These are phyloP conservation scores for Asterochloris erici DNA, from an alignment of 139 green algal genomes.

Conservation along the genomic window DNA sequence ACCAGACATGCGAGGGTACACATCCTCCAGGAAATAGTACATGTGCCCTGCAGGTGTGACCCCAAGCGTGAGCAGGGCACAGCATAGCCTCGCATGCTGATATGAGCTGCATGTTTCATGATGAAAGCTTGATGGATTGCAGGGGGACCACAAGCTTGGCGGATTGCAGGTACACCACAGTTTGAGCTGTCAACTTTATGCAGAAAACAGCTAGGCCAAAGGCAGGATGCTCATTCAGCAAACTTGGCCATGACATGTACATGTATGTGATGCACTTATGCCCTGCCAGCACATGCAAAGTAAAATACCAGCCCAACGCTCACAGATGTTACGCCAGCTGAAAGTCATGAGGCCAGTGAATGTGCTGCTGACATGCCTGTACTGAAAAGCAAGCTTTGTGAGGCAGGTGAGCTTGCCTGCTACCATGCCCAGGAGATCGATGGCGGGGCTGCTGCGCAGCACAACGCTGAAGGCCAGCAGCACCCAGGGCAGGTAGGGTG, in stretches of 20 bases:
- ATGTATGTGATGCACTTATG: no score
- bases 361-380: neutral
- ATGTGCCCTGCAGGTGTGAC: conserved; percentile 63
- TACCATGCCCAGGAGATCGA: conserved; percentile 94
- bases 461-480: conserved; percentile 92
- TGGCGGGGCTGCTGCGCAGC: conserved; percentile 78
- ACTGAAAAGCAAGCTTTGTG: neutral
- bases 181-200: no score
- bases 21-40: conserved; percentile 98
- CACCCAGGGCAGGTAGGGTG: conserved; percentile 98
- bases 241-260: no score
- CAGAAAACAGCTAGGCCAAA: neutral
- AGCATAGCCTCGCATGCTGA: no score
- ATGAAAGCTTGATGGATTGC: no score
- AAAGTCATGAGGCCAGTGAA: neutral
- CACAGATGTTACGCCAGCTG: neutral
- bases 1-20: conserved; percentile 90
- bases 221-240: neutral
- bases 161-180: neutral
- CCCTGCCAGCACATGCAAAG: no score
- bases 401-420: conserved; percentile 44
- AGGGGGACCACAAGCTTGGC: neutral
- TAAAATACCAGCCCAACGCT: neutral
- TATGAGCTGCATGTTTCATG: no score
- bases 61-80: neutral